Evolutionary conservation across 2,329 filamentous ascomycete genomes (phyloP).

Genomic region (Pleurostoma richardsiae): DNA sequence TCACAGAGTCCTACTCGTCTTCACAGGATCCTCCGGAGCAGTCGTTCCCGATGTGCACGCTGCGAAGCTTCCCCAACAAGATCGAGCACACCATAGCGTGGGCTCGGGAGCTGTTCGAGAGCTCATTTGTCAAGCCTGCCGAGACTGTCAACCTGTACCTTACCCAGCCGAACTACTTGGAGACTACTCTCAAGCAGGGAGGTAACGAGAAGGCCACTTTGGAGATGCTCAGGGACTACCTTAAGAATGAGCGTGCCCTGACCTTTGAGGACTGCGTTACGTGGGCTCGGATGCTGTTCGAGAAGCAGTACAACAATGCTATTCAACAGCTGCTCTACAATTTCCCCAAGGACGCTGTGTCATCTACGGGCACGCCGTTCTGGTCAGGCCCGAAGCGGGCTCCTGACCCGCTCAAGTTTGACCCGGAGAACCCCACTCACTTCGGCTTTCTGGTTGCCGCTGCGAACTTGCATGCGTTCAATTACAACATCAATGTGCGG

Average conservation of each 20-base stretch:
- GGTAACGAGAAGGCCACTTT: conserved; percentile 93
- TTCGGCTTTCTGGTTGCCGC: conserved; percentile 82
- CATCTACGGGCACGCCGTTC: conserved; percentile 84
- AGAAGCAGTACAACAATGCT: conserved; percentile 94
- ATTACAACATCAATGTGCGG: conserved; percentile 92
- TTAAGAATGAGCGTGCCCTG: conserved; percentile 86
- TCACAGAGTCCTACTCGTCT: conserved; percentile 91
- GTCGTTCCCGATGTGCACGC: conserved; percentile 98
- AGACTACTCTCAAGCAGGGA: conserved; percentile 81
- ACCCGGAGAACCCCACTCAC: conserved; percentile 78
- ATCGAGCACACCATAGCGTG: conserved; percentile 99
- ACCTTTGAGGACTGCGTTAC: conserved; percentile 95
- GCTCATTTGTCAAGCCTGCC: conserved; percentile 86
- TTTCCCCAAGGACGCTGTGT: conserved; percentile 90
- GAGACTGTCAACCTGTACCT: conserved; percentile 94
- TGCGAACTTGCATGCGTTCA: conserved; percentile 93
- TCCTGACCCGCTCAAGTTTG: conserved; percentile 85
- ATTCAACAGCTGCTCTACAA: conserved; percentile 95
- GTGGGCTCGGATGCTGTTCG: conserved; percentile 91
- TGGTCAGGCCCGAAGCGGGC: conserved; percentile 99
- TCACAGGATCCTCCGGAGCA: conserved; percentile 98
- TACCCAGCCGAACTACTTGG: conserved; percentile 84
- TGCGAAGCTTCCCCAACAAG: conserved; percentile 94
- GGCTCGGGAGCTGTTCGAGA: conserved; percentile 94
- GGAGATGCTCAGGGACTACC: conserved; percentile 82